A percentile compares a stretch with the other conserved stretches of the same genome.
Conservation (phyloP, 2,329 filamentous ascomycete genomes). For the Macrophomina phaseolina region DNA sequence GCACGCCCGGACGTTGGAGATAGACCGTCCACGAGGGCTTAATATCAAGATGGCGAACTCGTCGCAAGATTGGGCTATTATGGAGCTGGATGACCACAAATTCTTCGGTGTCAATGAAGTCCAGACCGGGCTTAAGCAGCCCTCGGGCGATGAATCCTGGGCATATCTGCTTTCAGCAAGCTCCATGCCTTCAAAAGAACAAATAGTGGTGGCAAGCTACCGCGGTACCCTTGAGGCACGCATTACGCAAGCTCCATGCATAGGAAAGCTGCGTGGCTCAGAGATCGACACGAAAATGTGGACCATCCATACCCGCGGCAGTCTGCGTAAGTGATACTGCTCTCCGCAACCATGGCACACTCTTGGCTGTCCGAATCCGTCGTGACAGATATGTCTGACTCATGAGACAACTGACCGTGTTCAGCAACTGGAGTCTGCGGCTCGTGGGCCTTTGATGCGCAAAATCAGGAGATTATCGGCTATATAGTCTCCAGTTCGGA, state of each 20-base stretch:
- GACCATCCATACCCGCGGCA: not conserved
- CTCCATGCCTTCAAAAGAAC: not conserved
- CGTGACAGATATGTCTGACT: too few relatives aligned
- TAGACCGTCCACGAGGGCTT: not conserved
- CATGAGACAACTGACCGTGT: not conserved
- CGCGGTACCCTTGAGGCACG: not conserved
- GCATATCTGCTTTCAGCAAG: not conserved
- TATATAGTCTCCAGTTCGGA: not conserved
- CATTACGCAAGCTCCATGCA: not conserved
- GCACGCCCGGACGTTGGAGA: not conserved
- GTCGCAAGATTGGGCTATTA: not conserved
- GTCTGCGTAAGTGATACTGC: not conserved
- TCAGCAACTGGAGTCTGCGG: not conserved
- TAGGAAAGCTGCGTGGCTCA: not conserved
- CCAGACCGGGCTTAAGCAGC: too few relatives aligned
- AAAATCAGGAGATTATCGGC: not conserved
- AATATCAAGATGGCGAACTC: not conserved
- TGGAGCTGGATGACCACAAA: not conserved
- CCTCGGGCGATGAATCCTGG: not conserved
- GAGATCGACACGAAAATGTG: not conserved
- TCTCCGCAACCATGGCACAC: too few relatives aligned
- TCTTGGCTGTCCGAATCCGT: too few relatives aligned
- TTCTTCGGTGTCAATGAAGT: not conserved
- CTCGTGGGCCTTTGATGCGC: not conserved
- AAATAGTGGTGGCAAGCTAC: not conserved